Evolutionary conservation across 768 basidiomycete species (phyloP), one percentile per base, ranked within the genome.

Genomic region (Tubosaeta sp.): DNA sequence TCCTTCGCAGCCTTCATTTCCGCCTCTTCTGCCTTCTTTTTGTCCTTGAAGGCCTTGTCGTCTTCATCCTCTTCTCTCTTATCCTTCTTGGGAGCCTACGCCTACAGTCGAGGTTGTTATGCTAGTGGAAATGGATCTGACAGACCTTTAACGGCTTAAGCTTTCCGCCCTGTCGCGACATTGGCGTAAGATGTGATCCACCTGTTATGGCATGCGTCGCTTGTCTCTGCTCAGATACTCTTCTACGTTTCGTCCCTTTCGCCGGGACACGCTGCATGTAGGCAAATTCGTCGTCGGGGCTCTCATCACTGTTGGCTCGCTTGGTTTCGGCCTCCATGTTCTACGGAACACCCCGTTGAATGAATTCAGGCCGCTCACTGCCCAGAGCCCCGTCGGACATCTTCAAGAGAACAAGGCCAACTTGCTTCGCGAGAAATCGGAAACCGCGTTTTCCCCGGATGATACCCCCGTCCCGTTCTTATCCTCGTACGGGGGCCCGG

Each of bases 51-150:
- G 46, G 82, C 85, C 58, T 66, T 65, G 32, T 86, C 84, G 0
- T 89, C 86, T 53, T 89, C 86, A 40, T 78, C 79, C 5, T 82
- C 80, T 1, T 84, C 87, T 59, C 78, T 82, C 70, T 83, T 82
- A 0, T 83, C 83, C 68, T 92, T 92, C 82, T 91, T 93, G 36
- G 90, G 77, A 46, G 87, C 83, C 90, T 93, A 55, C 13, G 29
- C 48, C 53, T 48, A n/a, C 6, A 30, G 5, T 13, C 41, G 27
- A 35, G 29, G n/a, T 18, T 22, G 18, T 9, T 40, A 32, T 21
- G 36, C 9, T 9, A 36, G 24, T 34, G 44, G 27, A 50, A 46
- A 18, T 38, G 35, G 25, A 41, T 8, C n/a, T n/a, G 7, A 50
- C 40, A 27, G 30, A 53, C 90, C 88, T 92, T 92, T 58, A 92